Conservation (phyloP, 2,329 filamentous ascomycete genomes). For the Fusarium anguioides region DNA sequence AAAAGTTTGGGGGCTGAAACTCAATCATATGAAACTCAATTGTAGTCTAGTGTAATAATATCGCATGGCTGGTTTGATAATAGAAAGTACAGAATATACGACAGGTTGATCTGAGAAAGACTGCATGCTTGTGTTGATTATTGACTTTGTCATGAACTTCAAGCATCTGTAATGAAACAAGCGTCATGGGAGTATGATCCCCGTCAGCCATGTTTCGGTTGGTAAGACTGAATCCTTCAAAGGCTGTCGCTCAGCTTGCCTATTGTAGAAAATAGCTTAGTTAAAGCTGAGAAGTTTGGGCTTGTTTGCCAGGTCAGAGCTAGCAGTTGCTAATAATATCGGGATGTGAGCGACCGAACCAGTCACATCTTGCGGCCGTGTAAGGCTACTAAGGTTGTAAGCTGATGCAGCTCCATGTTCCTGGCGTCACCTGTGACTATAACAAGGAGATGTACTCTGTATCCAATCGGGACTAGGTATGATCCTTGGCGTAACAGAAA, state of each 20-base stretch:
- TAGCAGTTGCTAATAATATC: not conserved
- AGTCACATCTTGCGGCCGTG: slow-evolving; percentile 19
- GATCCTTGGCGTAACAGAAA: not conserved
- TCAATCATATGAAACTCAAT: slow-evolving; percentile 1
- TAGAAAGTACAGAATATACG: not conserved
- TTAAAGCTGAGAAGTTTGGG: not conserved
- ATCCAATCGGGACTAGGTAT: not conserved
- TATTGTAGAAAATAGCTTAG: not conserved
- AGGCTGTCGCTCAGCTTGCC: slow-evolving; percentile 14
- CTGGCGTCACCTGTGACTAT: not conserved
- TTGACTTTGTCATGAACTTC: not conserved
- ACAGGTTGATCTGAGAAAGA: not conserved
- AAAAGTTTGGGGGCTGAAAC: not conserved
- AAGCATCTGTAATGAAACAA: not conserved
- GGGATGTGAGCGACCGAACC: not conserved
- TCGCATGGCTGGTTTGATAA: not conserved
- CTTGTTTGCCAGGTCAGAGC: not conserved
- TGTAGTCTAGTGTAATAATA: slow-evolving; percentile 32
- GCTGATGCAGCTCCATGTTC: slow-evolving; percentile 15
- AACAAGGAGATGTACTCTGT: not conserved
- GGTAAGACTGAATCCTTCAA: not conserved
- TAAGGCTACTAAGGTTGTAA: no score
- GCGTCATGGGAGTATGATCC: slow-evolving; percentile 8
- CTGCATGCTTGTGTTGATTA: not conserved
- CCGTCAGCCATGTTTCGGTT: slow-evolving; percentile 8